These are phyloP conservation scores for Knoxdaviesia proteae DNA, from an alignment of 2,329 filamentous ascomycete species.

Conservation along the genomic window DNA sequence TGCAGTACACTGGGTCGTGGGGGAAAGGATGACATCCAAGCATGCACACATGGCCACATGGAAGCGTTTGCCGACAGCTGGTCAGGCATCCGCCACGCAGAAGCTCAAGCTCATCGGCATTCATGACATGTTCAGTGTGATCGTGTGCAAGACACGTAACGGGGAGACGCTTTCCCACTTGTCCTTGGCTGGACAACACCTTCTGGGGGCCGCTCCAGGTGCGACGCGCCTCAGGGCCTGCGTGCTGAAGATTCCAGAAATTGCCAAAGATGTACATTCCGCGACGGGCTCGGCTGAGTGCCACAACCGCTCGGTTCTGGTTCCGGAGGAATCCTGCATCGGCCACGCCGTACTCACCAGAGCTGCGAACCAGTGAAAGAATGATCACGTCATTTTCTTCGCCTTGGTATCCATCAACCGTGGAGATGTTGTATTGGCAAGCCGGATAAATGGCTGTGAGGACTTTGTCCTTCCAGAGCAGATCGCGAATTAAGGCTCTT, in stretches of 20 bases:
- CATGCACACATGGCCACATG: slow-evolving; percentile 3
- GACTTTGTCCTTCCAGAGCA: slow-evolving; percentile 16
- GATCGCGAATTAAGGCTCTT: slow-evolving; percentile 37
- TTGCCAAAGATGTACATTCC: slow-evolving; percentile 81
- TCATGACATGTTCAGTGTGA: slow-evolving; percentile 25
- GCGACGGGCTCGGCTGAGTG: slow-evolving; percentile 47
- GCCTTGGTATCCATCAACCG: slow-evolving; percentile 77
- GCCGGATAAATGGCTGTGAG: slow-evolving; percentile 9
- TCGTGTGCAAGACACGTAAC: slow-evolving; percentile 42
- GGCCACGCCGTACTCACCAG: slow-evolving; percentile 16
- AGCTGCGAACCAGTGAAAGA: slow-evolving; percentile 61
- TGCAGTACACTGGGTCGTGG: background rate
- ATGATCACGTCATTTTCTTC: slow-evolving; percentile 76
- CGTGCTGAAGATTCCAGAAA: slow-evolving; percentile 27
- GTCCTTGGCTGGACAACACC: slow-evolving; percentile 6
- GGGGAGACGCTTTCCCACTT: slow-evolving; percentile 39
- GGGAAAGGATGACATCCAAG: slow-evolving; percentile 1
- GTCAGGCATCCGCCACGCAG: slow-evolving; percentile 5
- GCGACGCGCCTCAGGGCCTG: slow-evolving; percentile 15
- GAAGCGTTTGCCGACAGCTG: background rate
- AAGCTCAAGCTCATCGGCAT: slow-evolving; percentile 28
- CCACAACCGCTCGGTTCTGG: slow-evolving; percentile 34
- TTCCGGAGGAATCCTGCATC: slow-evolving; percentile 55
- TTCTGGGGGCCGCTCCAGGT: slow-evolving; percentile 14
- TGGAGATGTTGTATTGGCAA: slow-evolving; percentile 40